Base-by-base conservation (phyloP, 208 protist species). In the Trypanosoma lewisi region DNA sequence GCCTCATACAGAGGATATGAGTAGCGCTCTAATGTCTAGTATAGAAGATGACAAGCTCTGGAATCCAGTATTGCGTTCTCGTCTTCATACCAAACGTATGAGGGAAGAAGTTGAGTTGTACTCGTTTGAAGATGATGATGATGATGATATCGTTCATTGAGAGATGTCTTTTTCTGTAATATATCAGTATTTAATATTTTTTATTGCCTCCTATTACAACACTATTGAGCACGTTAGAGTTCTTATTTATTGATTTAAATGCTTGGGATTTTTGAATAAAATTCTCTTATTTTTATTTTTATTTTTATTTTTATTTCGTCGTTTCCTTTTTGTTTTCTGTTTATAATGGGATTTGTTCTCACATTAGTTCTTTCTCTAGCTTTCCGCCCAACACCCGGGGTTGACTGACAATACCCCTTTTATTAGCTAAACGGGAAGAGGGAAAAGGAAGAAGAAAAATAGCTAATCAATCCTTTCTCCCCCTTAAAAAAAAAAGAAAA, bases 11-110 rank as follows among this genome's bases (percentile, higher is more conserved):
- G 84, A 92, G 44, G 86, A 93, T 57, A 92, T 92, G 77, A 93
- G 84, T 53, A 91, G 83, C 48, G 84, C 80, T 23, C 73, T 95
- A n/a, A 95, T 95, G 87, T 89, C 86, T 12, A 89, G 77, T 60
- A 91, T 95, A 65, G 86, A 95, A 41, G 87, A 95, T 58, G 89
- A 93, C 54, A 95, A 95, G 61, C 48, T 93, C n/a, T 93, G 87
- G 86, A 95, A 95, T 67, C 89, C 89, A 5, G 82, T 93, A 7
- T 64, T 93, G 9, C 73, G 75, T 41, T 93, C 89, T 0, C 62
- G 89, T 21, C 37, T 92, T 50, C 78, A 92, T 47, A 86, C 73
- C n/a, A 61, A 83, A 58, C 56, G 58, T 8, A 62, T 77, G 48
- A 67, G 83, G 25, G 73, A 83, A 28, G 85, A 91, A 73, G 67